Conservation (phyloP, 108 stramenopile genomes). For the Skeletonema marinoi region DNA sequence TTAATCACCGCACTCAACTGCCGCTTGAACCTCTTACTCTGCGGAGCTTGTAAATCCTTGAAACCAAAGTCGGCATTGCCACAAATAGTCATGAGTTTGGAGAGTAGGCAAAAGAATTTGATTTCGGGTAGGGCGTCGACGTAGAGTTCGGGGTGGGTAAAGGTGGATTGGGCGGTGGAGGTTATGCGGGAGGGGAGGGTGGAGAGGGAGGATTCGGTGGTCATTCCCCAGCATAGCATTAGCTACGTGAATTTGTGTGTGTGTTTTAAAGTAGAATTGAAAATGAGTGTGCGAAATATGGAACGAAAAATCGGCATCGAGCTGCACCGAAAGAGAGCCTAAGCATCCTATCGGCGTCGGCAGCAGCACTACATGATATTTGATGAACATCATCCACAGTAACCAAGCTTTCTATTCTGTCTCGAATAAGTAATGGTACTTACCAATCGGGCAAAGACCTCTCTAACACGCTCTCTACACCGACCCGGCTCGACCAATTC, state of each 20-base stretch:
- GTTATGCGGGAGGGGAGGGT: slow-evolving; percentile 15
- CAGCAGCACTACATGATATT: too few relatives aligned
- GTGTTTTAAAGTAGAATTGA: not conserved
- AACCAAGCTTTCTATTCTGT: too few relatives aligned
- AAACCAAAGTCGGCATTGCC: slow-evolving; percentile 89
- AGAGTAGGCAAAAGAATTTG: slow-evolving; percentile 74
- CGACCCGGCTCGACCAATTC: slow-evolving; percentile 83
- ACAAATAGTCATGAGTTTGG: slow-evolving; percentile 84
- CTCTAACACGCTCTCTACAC: slow-evolving; percentile 78
- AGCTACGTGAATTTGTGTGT: slow-evolving; percentile 41
- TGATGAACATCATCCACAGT: too few relatives aligned
- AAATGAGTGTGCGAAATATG: too few relatives aligned
- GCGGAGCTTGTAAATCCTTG: slow-evolving; percentile 82
- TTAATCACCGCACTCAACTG: slow-evolving; percentile 95
- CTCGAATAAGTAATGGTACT: slow-evolving; percentile 8
- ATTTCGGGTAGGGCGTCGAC: slow-evolving; percentile 82
- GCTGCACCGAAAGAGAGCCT: too few relatives aligned
- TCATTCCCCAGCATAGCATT: slow-evolving; percentile 60
- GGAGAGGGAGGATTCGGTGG: slow-evolving; percentile 48
- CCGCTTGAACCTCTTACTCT: slow-evolving; percentile 69
- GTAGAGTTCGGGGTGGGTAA: slow-evolving; percentile 83
- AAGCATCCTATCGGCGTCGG: too few relatives aligned
- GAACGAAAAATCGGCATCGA: too few relatives aligned
- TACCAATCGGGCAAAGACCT: slow-evolving; percentile 74
- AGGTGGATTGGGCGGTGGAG: slow-evolving; percentile 6